Base-by-base conservation (phyloP, 2,329 filamentous ascomycete species). In the Aspergillus chevalieri region DNA sequence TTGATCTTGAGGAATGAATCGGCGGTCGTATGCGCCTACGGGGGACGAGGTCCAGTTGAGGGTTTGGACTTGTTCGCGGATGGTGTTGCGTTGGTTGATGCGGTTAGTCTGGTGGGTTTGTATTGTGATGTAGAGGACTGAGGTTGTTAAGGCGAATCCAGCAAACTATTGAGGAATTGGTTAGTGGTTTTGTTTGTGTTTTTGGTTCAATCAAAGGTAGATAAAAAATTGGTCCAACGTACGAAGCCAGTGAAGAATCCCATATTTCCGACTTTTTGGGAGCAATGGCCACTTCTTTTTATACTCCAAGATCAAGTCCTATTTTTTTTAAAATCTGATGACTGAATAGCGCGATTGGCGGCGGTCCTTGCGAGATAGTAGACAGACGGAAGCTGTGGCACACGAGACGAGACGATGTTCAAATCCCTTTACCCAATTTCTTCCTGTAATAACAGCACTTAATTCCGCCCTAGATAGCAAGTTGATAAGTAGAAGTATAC, bases 221-320 rank as follows among this genome's bases (percentile, higher is more conserved):
- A 10, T 10, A 4, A n/a, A 14, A 15, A 17, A 24, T n/a, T 44
- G 26, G 36, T 22, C 45, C 47, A 47, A 74, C 84, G 56, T 78
- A 90, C 87, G 67, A 90, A 87, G 59, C 87, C 86, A 39, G 82
- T 78, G 57, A 81, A 78, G 75, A 89, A 88, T 64, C 86, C 85
- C 86, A 89, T 89, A 58, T 51, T 65, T 26, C 17, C 15, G 41
- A 36, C 15, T 44, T 47, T 50, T 30, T 26, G 30, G 30, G 3
- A n/a, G 8, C 8, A n/a, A 38, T 15, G 5, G 9, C 7, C n/a
- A 38, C 34, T 38, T 38, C n/a, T 38, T 8, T 8, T 6, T 15
- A 15, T 19, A n/a, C 9, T 38, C n/a, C n/a, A 17, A 38, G 4
- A 17, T 30, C 10, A 10, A 30, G 7, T 30, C 26, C 10, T 30